A percentile compares a stretch with the other conserved stretches of the same genome.
phyloP scores from a whole-genome alignment of 352 stramenopile genomes.

The Pythium guiyangense region DNA sequence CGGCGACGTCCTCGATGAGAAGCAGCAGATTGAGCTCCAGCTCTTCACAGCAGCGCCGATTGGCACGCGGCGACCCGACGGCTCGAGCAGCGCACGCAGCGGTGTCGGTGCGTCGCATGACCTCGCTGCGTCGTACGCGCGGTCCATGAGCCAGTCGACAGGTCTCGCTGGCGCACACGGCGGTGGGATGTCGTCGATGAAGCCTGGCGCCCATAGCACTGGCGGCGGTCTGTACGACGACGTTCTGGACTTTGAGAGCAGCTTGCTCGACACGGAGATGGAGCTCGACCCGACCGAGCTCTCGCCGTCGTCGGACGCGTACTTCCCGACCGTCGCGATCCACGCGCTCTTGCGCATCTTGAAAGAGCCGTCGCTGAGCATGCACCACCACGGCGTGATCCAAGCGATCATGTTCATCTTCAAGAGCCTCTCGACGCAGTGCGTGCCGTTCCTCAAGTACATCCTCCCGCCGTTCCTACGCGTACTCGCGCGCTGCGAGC shows the following conservation, averaged over 20 bases:
- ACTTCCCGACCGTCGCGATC: constrained; percentile 97
- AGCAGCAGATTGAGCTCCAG: constrained; percentile 85
- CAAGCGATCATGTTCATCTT: constrained; percentile 99
- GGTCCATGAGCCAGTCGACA: constrained; percentile 19
- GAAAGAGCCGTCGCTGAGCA: constrained; percentile 92
- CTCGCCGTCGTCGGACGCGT: constrained; percentile 85
- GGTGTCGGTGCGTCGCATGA: neutral
- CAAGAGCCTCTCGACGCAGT: constrained; percentile 93
- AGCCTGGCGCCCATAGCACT: constrained; percentile 9
- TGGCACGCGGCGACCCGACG: constrained; percentile 59
- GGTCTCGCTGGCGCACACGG: constrained; percentile 13
- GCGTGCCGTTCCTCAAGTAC: constrained; percentile 95
- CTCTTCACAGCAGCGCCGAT: constrained; percentile 84
- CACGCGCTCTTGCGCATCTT: constrained; percentile 96
- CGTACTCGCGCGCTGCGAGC: constrained; percentile 90
- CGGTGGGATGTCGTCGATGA: constrained; percentile 18
- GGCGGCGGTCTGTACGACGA: constrained; percentile 21
- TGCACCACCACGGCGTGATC: constrained; percentile 96
- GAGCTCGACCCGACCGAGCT: constrained; percentile 65
- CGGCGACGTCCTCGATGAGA: constrained; percentile 72
- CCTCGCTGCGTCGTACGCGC: constrained; percentile 4
- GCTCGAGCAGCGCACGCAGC: constrained; percentile 3
- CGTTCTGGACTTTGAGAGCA: constrained; percentile 67
- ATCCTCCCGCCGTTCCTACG: constrained; percentile 97
- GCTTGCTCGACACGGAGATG: constrained; percentile 52